phyloP scores from a whole-genome alignment of 768 basidiomycete species.

The Rossbeevera mucosa region DNA sequence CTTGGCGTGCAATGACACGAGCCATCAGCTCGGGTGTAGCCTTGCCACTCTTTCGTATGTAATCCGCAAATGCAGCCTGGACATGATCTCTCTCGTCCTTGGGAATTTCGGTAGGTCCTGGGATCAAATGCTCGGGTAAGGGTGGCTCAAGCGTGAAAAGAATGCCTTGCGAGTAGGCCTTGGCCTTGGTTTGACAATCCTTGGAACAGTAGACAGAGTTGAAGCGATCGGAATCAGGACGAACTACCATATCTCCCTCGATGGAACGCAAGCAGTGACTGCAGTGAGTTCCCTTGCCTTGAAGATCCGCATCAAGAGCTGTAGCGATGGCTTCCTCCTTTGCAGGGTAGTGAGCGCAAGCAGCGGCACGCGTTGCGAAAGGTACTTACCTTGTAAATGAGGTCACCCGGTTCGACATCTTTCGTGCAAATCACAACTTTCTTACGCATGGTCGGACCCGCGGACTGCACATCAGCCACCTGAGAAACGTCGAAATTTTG shows the following conservation, averaged over 20 bases:
- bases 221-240: constrained; percentile 48
- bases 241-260: constrained; percentile 41
- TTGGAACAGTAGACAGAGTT: constrained; percentile 68
- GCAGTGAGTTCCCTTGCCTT: constrained; percentile 64
- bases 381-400: constrained; percentile 64
- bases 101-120: constrained; percentile 29
- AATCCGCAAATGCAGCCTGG: constrained; percentile 55
- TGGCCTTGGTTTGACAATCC: constrained; percentile 54
- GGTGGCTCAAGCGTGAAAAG: constrained; percentile 67
- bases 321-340: constrained; percentile 75
- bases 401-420: constrained; percentile 65
- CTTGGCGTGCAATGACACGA: constrained; percentile 68
- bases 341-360: constrained; percentile 4
- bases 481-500: constrained; percentile 32
- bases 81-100: constrained; percentile 49
- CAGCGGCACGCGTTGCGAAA: not conserved
- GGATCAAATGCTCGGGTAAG: constrained; percentile 43
- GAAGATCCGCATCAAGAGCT: constrained; percentile 67
- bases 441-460: constrained; percentile 31
- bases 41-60: constrained; percentile 46
- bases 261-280: constrained; percentile 67
- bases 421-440: constrained; percentile 60
- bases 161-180: constrained; percentile 58
- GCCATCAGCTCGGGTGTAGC: constrained; percentile 57
- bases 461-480: constrained; percentile 11